A percentile compares a stretch with the other conserved stretches of the same genome.
phyloP scores from a whole-genome alignment of 78 protist genomes.

The Emiliania huxleyi region DNA sequence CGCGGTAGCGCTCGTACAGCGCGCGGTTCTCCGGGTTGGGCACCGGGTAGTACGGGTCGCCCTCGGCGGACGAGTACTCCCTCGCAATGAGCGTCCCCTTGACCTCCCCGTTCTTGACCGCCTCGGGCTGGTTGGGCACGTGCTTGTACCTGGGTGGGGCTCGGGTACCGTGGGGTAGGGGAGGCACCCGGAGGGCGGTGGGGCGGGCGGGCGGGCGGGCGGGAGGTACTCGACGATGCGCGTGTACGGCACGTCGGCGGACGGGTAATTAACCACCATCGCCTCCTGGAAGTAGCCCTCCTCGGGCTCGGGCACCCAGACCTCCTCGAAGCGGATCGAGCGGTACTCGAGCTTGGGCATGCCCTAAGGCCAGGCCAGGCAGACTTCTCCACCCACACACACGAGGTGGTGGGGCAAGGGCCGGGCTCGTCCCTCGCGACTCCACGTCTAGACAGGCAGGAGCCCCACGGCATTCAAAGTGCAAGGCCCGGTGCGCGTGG shows the following conservation, averaged over 20 bases:
- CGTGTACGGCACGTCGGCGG: slow-evolving; percentile 40
- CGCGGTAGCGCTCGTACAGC: background rate
- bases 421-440: no score
- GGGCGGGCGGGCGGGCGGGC: no score
- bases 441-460: no score
- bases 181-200: no score
- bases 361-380: no score
- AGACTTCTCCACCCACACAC: no score
- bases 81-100: background rate
- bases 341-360: slow-evolving; percentile 54
- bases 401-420: no score
- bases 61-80: slow-evolving; percentile 42
- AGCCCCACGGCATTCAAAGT: no score
- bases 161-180: no score
- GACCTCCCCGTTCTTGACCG: slow-evolving; percentile 2
- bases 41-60: slow-evolving; percentile 50
- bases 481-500: no score
- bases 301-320: slow-evolving; percentile 6
- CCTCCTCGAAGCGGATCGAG: slow-evolving; percentile 37
- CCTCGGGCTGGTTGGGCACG: slow-evolving; percentile 37
- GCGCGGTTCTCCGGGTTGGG: slow-evolving; percentile 21
- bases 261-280: slow-evolving; percentile 46
- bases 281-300: slow-evolving; percentile 48
- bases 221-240: slow-evolving; percentile 55
- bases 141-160: no score